phyloP scores from a whole-genome alignment of 495 filamentous ascomycete genomes.

The Parathielavia appendiculata region DNA sequence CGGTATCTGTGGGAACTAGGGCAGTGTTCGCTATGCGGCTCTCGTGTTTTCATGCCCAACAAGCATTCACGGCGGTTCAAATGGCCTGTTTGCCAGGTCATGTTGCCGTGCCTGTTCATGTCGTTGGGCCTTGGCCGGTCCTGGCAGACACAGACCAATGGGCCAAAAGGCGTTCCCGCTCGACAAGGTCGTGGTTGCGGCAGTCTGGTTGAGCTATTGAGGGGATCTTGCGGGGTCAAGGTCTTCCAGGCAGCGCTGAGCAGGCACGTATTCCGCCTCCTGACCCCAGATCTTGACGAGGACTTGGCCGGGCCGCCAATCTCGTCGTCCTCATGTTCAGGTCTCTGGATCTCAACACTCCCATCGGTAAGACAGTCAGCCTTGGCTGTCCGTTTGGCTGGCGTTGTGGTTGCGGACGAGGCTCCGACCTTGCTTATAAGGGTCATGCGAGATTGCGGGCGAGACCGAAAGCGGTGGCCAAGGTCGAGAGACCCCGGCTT shows the following conservation, averaged over 20 bases:
- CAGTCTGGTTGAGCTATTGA: neutral
- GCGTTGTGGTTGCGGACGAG: neutral
- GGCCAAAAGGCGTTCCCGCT: neutral
- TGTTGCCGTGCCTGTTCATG: neutral
- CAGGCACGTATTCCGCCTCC: neutral
- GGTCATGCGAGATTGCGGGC: neutral
- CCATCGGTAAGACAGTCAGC: neutral
- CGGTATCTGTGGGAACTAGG: neutral
- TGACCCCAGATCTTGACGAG: neutral
- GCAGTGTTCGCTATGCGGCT: neutral
- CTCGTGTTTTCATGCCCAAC: neutral
- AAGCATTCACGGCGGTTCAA: neutral
- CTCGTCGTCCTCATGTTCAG: neutral
- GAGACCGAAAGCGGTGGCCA: neutral
- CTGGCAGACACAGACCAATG: neutral
- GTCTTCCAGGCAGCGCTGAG: neutral
- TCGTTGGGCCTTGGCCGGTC: neutral
- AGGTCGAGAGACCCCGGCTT: neutral
- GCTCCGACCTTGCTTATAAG: neutral
- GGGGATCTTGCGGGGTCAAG: neutral
- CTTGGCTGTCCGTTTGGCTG: constrained; percentile 14
- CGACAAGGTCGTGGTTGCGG: neutral
- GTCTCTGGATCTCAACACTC: neutral
- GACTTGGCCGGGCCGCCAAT: neutral
- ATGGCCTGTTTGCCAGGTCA: too few species aligned